Conservation (phyloP, 129 eudicot genomes). For the Glebionis coronaria region DNA sequence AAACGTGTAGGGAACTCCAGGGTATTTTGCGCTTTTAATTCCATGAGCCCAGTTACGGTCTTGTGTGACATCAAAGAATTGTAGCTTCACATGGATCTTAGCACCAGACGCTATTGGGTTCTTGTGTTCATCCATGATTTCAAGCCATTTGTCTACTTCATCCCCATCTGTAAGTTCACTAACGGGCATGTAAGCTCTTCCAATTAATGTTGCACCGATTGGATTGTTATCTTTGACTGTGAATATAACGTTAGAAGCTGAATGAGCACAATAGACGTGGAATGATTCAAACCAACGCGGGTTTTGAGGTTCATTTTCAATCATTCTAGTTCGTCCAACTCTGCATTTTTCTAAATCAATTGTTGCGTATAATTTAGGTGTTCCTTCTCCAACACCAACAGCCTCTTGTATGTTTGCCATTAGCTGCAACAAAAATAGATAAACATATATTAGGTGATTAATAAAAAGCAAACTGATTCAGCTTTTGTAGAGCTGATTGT, state of each 20-base stretch:
- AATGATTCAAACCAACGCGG: constrained; percentile 76
- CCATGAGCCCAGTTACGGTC: constrained; percentile 68
- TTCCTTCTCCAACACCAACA: constrained; percentile 76
- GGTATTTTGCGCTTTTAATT: constrained; percentile 45
- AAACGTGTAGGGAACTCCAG: constrained; percentile 77
- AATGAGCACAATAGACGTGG: constrained; percentile 69
- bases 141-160: constrained; percentile 64
- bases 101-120: constrained; percentile 54
- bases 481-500: too few species aligned
- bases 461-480: too few species aligned
- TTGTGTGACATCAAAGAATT: constrained; percentile 60
- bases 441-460: not conserved
- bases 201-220: constrained; percentile 64
- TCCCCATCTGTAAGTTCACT: constrained; percentile 55
- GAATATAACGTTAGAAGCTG: constrained; percentile 54
- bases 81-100: constrained; percentile 64
- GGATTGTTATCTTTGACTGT: constrained; percentile 64
- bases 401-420: constrained; percentile 58
- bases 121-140: constrained; percentile 49
- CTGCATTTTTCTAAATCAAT: constrained; percentile 69
- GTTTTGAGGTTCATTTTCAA: constrained; percentile 59
- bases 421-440: constrained; percentile 33
- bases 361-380: constrained; percentile 71
- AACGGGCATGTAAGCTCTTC: constrained; percentile 67
- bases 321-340: constrained; percentile 68